Evolutionary conservation across 176 grass and related monocot genomes (phyloP).

Genomic region (Canna indica): DNA sequence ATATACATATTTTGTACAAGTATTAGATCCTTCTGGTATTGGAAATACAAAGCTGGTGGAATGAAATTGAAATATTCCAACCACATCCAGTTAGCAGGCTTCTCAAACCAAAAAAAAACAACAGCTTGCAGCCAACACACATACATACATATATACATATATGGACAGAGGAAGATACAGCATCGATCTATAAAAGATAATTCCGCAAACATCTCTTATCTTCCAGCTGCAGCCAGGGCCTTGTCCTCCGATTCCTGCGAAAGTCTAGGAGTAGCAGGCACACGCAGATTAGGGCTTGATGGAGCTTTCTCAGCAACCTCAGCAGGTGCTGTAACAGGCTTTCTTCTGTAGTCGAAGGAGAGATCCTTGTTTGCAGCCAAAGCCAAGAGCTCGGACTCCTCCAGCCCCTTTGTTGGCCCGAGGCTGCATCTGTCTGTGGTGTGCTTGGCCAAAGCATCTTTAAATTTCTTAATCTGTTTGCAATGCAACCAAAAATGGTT

Average conservation of each 20-base stretch:
- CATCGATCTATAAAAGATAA: too few relatives aligned
- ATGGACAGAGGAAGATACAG: too few relatives aligned
- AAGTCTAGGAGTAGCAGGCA: background rate
- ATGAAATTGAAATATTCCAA: too few relatives aligned
- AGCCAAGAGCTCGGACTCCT: constrained; percentile 60
- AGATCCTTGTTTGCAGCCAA: constrained; percentile 81
- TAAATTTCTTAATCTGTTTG: constrained; percentile 89
- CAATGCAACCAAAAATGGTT: background rate
- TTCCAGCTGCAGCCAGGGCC: constrained; percentile 47
- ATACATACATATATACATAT: constrained; percentile 12
- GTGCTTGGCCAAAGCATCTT: constrained; percentile 85
- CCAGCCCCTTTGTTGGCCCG: constrained; percentile 57
- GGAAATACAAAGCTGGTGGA: too few relatives aligned
- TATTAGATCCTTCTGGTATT: too few relatives aligned
- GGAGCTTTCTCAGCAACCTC: constrained; percentile 15
- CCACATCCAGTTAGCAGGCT: background rate
- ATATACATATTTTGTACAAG: too few relatives aligned
- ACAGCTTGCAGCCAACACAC: background rate
- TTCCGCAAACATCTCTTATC: constrained; percentile 27
- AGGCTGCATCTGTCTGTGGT: constrained; percentile 72
- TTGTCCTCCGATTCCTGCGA: constrained; percentile 37
- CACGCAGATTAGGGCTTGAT: constrained; percentile 25
- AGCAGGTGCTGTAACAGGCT: constrained; percentile 27
- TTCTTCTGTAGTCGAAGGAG: constrained; percentile 54
- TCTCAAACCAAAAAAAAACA: background rate